Evolutionary conservation across 2,329 filamentous ascomycete species (phyloP).

Genomic region (Apiospora hydei): DNA sequence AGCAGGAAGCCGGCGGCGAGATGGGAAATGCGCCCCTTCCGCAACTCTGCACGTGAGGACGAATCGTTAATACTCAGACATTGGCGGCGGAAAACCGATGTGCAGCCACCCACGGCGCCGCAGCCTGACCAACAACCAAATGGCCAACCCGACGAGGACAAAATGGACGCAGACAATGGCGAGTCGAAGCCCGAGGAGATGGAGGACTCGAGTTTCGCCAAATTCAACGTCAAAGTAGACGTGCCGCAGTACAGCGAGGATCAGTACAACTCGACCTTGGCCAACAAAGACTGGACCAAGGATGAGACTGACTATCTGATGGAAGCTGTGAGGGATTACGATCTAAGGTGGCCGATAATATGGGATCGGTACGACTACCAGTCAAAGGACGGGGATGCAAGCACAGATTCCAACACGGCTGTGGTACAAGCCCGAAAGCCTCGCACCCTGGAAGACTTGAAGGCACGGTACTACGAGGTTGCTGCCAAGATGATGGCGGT

Average conservation of each 20-base stretch:
- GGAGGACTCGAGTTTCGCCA: constrained; percentile 76
- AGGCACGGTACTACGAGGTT: constrained; percentile 88
- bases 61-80: constrained; percentile 73
- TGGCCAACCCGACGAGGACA: constrained; percentile 37
- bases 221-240: constrained; percentile 84
- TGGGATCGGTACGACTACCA: constrained; percentile 89
- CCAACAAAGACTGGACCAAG: constrained; percentile 82
- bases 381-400: constrained; percentile 52
- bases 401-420: constrained; percentile 57
- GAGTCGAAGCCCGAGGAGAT: constrained; percentile 42
- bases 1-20: constrained; percentile 62
- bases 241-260: constrained; percentile 86
- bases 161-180: constrained; percentile 25
- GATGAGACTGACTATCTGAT: constrained; percentile 95
- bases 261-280: constrained; percentile 80
- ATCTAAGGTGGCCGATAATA: constrained; percentile 89
- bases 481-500: constrained; percentile 83
- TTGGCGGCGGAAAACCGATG: constrained; percentile 74
- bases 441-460: constrained; percentile 88
- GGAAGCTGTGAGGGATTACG: constrained; percentile 75
- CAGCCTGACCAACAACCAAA: constrained; percentile 30
- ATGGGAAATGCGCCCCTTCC: constrained; percentile 77
- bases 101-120: constrained; percentile 39
- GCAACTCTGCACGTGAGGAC: constrained; percentile 78
- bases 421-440: constrained; percentile 59